Base-by-base conservation (phyloP, 208 protist species). In the Trypanosoma theileri region DNA sequence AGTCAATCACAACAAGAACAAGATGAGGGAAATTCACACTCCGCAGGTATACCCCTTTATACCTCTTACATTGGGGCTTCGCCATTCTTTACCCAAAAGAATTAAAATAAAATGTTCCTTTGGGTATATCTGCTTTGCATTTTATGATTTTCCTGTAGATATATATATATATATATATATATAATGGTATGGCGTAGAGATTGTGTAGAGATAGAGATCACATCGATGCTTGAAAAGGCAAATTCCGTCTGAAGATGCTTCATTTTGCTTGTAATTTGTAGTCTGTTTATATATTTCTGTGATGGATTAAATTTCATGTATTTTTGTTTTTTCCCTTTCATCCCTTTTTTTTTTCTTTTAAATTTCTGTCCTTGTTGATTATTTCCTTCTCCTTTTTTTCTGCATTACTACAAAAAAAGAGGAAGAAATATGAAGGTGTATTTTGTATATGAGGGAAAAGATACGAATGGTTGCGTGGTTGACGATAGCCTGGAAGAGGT, bases 361-460 rank as follows among this genome's bases (percentile, higher is more conserved):
- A 40, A 59, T 48, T 40, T 35, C 6, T 71, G 3, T 51, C 62
- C 14, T 6, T 75, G 1, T 1, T n/a, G 17, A 59, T 63, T 17
- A 21, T n/a, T 51, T 50, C 24, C 22, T 31, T 35, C 1, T 35
- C 28, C 28, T 35, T 35, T 35, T 35, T 35, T 6, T 12, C 28
- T 8, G 8, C 11, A 46, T 19, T 26, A 40, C 9, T 4, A 63
- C 3, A 11, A 24, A 19, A 2, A 19, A 44, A 4, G 44, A 12
- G 2, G 3, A 54, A 1, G 45, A 64, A 16, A 22, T 3, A 92
- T 92, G 83, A 92, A 88, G 68, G 83, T 90, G 0, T 92, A 90
- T 55, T 84, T 86, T 41, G 72, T 88, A 42, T 92, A 92, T 66
- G 82, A 92, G 26, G 86, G 86, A 14, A 83, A 77, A 45, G 74